phyloP scores from a whole-genome alignment of 208 protist genomes.

The Acanthamoeba quina region DNA sequence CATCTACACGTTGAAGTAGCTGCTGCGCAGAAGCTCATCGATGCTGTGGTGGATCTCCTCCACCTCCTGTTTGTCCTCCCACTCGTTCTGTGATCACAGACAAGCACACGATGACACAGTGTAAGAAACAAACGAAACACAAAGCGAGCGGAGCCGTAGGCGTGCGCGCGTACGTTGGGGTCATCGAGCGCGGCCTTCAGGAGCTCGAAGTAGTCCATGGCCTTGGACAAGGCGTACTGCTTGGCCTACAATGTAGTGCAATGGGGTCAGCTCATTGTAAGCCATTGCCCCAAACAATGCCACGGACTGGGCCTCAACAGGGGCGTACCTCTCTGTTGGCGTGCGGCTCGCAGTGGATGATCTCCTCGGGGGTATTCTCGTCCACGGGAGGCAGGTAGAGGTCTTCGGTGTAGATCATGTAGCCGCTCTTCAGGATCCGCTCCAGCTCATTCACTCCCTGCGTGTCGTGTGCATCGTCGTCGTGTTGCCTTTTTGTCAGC shows the following conservation, averaged over 20 bases:
- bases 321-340: slow-evolving; percentile 3
- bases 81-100: slow-evolving; percentile 31
- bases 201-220: slow-evolving; percentile 48
- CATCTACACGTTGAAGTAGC: neutral
- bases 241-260: neutral
- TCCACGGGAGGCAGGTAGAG: slow-evolving; percentile 55
- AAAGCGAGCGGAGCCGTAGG: no score
- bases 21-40: slow-evolving; percentile 28
- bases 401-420: slow-evolving; percentile 65
- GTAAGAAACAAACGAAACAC: no score
- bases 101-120: neutral
- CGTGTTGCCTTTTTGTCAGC: no score
- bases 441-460: slow-evolving; percentile 43
- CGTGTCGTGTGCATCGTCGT: no score
- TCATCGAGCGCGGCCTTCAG: slow-evolving; percentile 31
- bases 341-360: slow-evolving; percentile 22
- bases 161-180: slow-evolving; percentile 35
- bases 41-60: slow-evolving; percentile 66
- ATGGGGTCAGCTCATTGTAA: neutral
- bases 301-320: neutral
- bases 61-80: slow-evolving; percentile 51
- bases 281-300: no score
- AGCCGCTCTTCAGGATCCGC: slow-evolving; percentile 11
- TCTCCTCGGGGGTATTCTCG: slow-evolving; percentile 27
- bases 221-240: slow-evolving; percentile 6